phyloP scores from a whole-genome alignment of 2,329 filamentous ascomycete species.

The Cercospora berteroae region DNA sequence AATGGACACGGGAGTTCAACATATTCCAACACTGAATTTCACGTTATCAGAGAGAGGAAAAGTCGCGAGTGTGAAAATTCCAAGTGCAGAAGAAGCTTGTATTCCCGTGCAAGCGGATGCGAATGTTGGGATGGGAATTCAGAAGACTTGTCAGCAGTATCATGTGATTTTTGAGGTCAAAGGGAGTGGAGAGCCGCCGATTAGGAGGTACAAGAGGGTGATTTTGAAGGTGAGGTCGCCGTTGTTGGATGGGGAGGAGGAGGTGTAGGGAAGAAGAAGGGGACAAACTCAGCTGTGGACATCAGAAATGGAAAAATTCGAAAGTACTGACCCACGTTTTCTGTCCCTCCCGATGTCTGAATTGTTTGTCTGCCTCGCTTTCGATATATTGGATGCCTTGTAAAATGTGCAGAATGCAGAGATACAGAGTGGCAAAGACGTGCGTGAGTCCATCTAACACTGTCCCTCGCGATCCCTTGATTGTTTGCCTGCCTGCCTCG shows the following conservation, averaged over 20 bases:
- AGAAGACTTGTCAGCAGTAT: conserved; percentile 8
- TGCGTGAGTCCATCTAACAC: too few species aligned
- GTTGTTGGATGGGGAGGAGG: neutral
- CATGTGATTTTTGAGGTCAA: conserved; percentile 12
- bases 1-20: neutral
- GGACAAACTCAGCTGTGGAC: too few species aligned
- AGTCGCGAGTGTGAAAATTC: neutral
- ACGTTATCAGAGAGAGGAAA: neutral
- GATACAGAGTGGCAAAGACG: too few species aligned
- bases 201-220: conserved; percentile 11
- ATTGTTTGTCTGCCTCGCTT: too few species aligned
- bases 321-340: too few species aligned
- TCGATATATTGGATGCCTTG: too few species aligned
- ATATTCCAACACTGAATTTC: neutral
- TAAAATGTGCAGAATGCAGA: too few species aligned
- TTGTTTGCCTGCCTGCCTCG: too few species aligned
- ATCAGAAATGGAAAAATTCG: too few species aligned
- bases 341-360: too few species aligned
- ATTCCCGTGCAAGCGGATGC: neutral
- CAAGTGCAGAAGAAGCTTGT: conserved; percentile 2
- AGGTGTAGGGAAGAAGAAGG: too few species aligned
- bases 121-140: neutral
- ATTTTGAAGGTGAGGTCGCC: conserved; percentile 2
- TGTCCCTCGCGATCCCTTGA: too few species aligned
- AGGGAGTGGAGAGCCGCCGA: conserved; percentile 10